A percentile compares a stretch with the other conserved stretches of the same genome.
phyloP scores from a whole-genome alignment of 495 filamentous ascomycete genomes.

The Hypoxylon lienhwacheense region DNA sequence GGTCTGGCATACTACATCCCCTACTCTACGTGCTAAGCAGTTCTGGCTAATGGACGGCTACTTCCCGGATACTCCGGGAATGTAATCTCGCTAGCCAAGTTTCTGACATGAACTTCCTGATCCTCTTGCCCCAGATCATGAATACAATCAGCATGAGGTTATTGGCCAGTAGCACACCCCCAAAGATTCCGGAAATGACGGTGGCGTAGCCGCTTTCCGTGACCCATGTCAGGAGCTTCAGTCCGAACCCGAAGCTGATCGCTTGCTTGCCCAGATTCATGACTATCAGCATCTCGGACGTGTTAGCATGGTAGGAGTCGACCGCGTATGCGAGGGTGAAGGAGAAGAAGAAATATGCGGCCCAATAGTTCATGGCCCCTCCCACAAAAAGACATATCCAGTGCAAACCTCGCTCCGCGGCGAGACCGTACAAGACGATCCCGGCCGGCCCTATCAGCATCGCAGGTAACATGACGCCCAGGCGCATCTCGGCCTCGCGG shows the following conservation, averaged over 20 bases:
- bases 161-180: constrained; percentile 56
- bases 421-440: constrained; percentile 58
- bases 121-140: constrained; percentile 60
- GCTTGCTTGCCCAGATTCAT: constrained; percentile 71
- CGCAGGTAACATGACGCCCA: constrained; percentile 57
- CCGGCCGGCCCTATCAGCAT: constrained; percentile 53
- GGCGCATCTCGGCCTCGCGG: constrained; percentile 64
- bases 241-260: constrained; percentile 63
- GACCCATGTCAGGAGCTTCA: constrained; percentile 62
- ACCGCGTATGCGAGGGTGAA: constrained; percentile 64
- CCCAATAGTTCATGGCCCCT: constrained; percentile 55
- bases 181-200: constrained; percentile 62
- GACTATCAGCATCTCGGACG: constrained; percentile 65
- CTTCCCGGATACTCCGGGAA: constrained; percentile 43
- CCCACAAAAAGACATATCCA: constrained; percentile 61
- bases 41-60: constrained; percentile 40
- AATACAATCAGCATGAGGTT: constrained; percentile 59
- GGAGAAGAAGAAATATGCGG: constrained; percentile 60
- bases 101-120: constrained; percentile 51
- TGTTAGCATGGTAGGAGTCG: constrained; percentile 60
- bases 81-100: constrained; percentile 60
- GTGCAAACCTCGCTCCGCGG: constrained; percentile 55
- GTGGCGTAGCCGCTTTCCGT: constrained; percentile 57
- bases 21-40: not conserved
- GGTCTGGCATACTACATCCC: not conserved